Conservation (phyloP, 768 basidiomycete genomes). For the Xerocomellus amylosporus region DNA sequence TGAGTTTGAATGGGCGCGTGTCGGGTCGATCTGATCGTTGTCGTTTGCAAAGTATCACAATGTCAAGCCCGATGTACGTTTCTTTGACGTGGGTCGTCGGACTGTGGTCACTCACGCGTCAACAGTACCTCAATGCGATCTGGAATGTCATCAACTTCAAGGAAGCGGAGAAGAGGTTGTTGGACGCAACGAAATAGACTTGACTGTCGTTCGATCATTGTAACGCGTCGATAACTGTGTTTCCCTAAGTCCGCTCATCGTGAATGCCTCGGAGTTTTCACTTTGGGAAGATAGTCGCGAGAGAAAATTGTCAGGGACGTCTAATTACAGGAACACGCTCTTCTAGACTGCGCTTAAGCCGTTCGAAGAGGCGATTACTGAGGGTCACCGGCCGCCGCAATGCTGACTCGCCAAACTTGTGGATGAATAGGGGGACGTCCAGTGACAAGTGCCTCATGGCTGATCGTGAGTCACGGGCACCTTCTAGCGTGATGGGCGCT, state of each 20-base stretch:
- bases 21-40: slow-evolving; percentile 6
- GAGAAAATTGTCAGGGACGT: no score
- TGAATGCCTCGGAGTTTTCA: background rate
- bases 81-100: background rate
- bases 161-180: slow-evolving; percentile 70
- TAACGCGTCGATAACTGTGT: slow-evolving; percentile 8
- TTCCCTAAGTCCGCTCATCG: background rate
- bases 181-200: slow-evolving; percentile 36
- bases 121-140: slow-evolving; percentile 88
- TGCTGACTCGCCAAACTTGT: no score
- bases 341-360: no score
- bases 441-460: background rate
- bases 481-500: background rate
- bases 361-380: no score
- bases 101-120: slow-evolving; percentile 4
- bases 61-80: slow-evolving; percentile 87
- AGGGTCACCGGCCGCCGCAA: no score
- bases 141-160: slow-evolving; percentile 97
- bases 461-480: background rate
- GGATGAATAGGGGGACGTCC: background rate
- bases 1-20: background rate
- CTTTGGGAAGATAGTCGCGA: no score
- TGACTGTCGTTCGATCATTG: background rate
- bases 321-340: no score
- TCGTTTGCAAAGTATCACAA: slow-evolving; percentile 69